Percentiles rank a stretch among this genome's conserved stretches.
Conservation (phyloP, 345 rosid species). For the Populus euphratica region DNA sequence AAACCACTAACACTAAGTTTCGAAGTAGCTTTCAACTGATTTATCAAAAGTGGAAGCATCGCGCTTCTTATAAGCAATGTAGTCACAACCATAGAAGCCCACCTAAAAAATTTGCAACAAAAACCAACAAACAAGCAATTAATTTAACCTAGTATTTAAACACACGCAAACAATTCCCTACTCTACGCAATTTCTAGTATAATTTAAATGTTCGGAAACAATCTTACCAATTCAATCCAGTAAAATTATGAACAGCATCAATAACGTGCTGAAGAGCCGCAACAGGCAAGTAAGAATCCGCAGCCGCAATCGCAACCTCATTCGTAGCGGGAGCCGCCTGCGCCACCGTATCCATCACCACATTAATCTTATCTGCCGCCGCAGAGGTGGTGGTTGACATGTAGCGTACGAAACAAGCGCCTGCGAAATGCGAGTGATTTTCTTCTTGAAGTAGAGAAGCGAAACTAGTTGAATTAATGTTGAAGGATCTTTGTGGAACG, state of each 20-base stretch:
- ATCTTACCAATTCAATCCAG: conserved; percentile 62
- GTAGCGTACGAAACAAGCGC: conserved; percentile 42
- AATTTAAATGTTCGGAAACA: background rate
- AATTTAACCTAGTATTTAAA: background rate
- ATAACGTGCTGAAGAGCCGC: conserved; percentile 64
- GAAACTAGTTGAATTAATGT: conserved; percentile 17
- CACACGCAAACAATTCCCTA: too few relatives aligned
- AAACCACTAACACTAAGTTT: background rate
- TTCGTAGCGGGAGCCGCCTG: conserved; percentile 48
- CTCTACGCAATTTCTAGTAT: background rate
- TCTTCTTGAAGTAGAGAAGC: conserved; percentile 26
- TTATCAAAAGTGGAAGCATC: conserved; percentile 48
- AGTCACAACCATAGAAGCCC: conserved; percentile 73
- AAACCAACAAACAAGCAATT: too few relatives aligned
- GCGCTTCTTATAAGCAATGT: conserved; percentile 66
- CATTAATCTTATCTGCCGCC: conserved; percentile 44
- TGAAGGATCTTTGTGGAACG: background rate
- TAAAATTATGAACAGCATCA: conserved; percentile 55
- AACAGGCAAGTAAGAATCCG: conserved; percentile 64
- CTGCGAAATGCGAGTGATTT: conserved; percentile 13
- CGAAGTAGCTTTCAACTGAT: background rate
- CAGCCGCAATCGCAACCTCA: conserved; percentile 76
- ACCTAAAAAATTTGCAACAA: conserved; percentile 41
- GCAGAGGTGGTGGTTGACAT: conserved; percentile 53
- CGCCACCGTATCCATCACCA: conserved; percentile 33